These are phyloP conservation scores for Linnemannia elongata DNA, from an alignment of 192 early-diverging fungal genomes.

Conservation along the genomic window DNA sequence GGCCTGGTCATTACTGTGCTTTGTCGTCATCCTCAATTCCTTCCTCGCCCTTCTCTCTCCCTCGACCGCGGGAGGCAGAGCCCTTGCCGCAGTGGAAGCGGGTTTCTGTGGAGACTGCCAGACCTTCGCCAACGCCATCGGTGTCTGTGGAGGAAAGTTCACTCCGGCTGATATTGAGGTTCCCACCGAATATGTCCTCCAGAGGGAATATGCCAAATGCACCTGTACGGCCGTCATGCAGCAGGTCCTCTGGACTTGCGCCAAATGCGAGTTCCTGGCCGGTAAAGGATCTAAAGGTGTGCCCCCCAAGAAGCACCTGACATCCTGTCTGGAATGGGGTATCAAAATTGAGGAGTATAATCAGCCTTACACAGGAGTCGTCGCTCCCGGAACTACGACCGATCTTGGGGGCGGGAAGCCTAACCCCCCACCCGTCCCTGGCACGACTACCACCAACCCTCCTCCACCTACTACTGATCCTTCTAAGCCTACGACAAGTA, in stretches of 20 bases:
- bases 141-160: slow-evolving; percentile 41
- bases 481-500: not conserved
- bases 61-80: slow-evolving; percentile 23
- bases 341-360: slow-evolving; percentile 26
- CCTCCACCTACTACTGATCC: not conserved
- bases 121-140: slow-evolving; percentile 46
- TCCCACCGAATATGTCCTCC: slow-evolving; percentile 26
- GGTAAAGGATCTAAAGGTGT: slow-evolving; percentile 26
- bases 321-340: slow-evolving; percentile 36
- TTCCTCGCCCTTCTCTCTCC: slow-evolving; percentile 34
- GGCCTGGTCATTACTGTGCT: slow-evolving; percentile 32
- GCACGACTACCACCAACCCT: not conserved
- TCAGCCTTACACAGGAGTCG: slow-evolving; percentile 23
- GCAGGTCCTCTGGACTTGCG: slow-evolving; percentile 47
- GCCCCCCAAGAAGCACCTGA: slow-evolving; percentile 49
- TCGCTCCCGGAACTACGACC: slow-evolving; percentile 38
- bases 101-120: slow-evolving; percentile 53
- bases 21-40: slow-evolving; percentile 16
- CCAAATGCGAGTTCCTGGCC: slow-evolving; percentile 30
- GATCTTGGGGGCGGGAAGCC: slow-evolving; percentile 14
- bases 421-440: not conserved
- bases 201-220: slow-evolving; percentile 30
- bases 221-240: slow-evolving; percentile 36
- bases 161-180: slow-evolving; percentile 31
- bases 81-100: slow-evolving; percentile 14